phyloP scores from a whole-genome alignment of 2,329 filamentous ascomycete species.

The Myriangium duriaei region DNA sequence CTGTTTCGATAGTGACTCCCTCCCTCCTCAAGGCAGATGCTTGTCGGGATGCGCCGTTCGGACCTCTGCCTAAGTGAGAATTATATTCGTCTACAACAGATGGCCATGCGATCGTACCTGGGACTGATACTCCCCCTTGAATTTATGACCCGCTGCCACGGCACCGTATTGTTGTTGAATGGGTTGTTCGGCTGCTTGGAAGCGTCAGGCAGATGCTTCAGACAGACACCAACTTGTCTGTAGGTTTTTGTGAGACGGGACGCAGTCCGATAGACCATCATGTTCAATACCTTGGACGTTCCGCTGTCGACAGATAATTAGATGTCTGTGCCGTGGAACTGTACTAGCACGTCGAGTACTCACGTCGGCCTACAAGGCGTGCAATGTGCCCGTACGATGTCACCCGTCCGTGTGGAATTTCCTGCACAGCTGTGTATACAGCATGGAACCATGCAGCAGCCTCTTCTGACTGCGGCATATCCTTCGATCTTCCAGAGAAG shows the following conservation, averaged over 20 bases:
- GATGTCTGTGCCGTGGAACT: not conserved
- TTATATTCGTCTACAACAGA: not conserved
- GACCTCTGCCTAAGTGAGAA: conserved; percentile 19
- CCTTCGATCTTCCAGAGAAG: too few species aligned
- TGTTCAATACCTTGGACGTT: conserved; percentile 32
- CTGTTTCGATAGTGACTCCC: conserved; percentile 34
- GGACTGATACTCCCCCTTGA: conserved; percentile 75
- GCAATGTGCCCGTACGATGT: conserved; percentile 82
- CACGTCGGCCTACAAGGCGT: conserved; percentile 58
- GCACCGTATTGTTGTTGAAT: conserved; percentile 69
- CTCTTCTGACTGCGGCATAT: conserved; percentile 61
- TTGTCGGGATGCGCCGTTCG: conserved; percentile 34
- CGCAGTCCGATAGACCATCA: conserved; percentile 11
- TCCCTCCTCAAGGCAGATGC: conserved; percentile 34
- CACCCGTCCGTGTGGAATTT: conserved; percentile 72
- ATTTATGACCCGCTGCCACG: conserved; percentile 91
- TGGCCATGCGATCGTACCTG: conserved; percentile 42
- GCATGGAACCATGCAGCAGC: conserved; percentile 60
- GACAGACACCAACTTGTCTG: conserved; percentile 76
- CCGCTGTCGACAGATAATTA: conserved; percentile 23
- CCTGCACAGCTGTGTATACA: conserved; percentile 73
- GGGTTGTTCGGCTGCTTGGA: conserved; percentile 28
- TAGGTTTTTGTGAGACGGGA: conserved; percentile 11
- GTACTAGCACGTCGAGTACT: conserved; percentile 19
- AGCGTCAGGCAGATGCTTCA: conserved; percentile 65